These are phyloP conservation scores for Penicillium mononematosum DNA, from an alignment of 495 filamentous ascomycete genomes.

Conservation along the genomic window DNA sequence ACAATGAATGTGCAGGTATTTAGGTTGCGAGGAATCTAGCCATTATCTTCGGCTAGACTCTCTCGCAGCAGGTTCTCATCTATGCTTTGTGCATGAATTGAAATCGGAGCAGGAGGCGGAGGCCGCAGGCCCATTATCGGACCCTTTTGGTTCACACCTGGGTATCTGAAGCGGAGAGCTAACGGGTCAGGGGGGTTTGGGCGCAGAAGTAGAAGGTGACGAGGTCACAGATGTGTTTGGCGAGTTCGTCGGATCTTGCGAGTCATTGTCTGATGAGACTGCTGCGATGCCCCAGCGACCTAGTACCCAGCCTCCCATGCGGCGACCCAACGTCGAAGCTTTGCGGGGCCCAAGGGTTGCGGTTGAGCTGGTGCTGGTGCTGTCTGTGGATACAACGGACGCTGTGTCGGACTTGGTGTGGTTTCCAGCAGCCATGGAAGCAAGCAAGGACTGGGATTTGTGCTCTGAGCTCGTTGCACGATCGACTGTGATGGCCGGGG, in stretches of 20 bases:
- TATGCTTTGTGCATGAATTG: slow-evolving; percentile 35
- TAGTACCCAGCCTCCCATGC: slow-evolving; percentile 56
- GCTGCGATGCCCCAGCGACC: slow-evolving; percentile 45
- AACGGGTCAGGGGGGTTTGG: slow-evolving; percentile 1
- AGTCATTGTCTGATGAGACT: slow-evolving; percentile 16
- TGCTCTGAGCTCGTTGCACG: slow-evolving; percentile 26
- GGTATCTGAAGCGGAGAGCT: slow-evolving; percentile 35
- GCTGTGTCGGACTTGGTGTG: slow-evolving; percentile 18
- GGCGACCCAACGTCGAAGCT: slow-evolving; percentile 41
- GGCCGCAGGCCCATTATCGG: slow-evolving; percentile 43
- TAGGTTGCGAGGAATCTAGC: slow-evolving; percentile 1
- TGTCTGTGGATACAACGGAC: slow-evolving; percentile 27
- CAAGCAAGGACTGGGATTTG: slow-evolving; percentile 40
- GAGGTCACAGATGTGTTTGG: slow-evolving; percentile 6
- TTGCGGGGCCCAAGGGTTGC: slow-evolving; percentile 24
- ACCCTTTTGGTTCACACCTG: slow-evolving; percentile 51
- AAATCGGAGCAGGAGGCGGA: slow-evolving; percentile 31
- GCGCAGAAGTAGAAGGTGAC: not conserved
- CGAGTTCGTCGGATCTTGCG: slow-evolving; percentile 20
- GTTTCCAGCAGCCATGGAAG: slow-evolving; percentile 38
- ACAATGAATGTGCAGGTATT: slow-evolving; percentile 3
- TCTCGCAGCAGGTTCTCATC: slow-evolving; percentile 44
- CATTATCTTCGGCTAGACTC: slow-evolving; percentile 37
- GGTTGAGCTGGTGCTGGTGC: slow-evolving; percentile 29
- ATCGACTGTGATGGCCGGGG: slow-evolving; percentile 43